phyloP scores from a whole-genome alignment of 164 flowering plant genomes.

The Nelumbo lutea region DNA sequence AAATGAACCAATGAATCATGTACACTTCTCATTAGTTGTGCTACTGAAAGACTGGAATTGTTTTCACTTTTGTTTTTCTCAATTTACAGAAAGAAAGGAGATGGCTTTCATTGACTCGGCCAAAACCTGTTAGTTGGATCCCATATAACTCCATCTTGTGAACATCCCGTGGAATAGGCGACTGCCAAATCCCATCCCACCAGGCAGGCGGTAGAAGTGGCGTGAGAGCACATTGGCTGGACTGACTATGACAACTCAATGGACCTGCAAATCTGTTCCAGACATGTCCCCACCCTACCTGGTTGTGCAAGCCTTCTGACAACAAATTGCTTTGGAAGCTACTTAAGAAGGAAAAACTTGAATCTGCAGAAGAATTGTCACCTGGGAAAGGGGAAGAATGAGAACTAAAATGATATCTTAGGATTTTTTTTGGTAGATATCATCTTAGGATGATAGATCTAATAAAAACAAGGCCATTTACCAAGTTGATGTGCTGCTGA shows the following conservation, averaged over 20 bases:
- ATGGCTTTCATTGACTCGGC: conserved; percentile 47
- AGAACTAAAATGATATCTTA: not conserved
- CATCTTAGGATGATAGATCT: not conserved
- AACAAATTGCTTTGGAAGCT: conserved; percentile 87
- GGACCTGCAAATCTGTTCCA: conserved; percentile 97
- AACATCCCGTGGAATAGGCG: conserved; percentile 76
- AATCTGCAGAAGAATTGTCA: conserved; percentile 29
- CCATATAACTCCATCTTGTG: conserved; percentile 62
- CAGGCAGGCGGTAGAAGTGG: conserved; percentile 92
- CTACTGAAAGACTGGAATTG: conserved; percentile 20
- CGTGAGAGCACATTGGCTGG: conserved; percentile 72
- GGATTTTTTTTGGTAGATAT: not conserved
- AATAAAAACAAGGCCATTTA: conserved; percentile 15
- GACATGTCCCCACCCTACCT: conserved; percentile 94
- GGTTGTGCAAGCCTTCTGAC: conserved; percentile 58
- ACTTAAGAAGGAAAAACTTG: conserved; percentile 67
- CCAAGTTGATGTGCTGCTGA: conserved; percentile 77
- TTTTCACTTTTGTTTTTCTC: conserved; percentile 38
- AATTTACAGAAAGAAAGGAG: conserved; percentile 56
- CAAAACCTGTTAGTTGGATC: conserved; percentile 53
- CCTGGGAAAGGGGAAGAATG: conserved; percentile 30
- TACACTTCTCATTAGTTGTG: conserved; percentile 18
- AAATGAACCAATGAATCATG: conserved; percentile 1
- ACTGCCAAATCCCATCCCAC: conserved; percentile 98
- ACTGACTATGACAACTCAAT: conserved; percentile 71